Conservation (phyloP, 2,329 filamentous ascomycete species). For the Penicillium psychrosexuale region DNA sequence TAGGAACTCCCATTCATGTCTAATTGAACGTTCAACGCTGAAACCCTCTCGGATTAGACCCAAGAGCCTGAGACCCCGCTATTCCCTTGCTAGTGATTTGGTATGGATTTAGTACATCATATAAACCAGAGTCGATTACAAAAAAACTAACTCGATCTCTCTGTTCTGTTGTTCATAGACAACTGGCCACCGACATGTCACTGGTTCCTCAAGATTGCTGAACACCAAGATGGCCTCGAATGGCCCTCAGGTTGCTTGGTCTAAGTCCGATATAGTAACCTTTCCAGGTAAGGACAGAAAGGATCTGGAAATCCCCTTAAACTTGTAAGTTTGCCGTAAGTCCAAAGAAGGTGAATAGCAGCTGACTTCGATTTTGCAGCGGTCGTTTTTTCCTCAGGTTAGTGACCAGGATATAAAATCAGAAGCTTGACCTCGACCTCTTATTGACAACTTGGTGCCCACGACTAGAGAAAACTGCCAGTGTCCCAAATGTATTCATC, state of each 20-base stretch:
- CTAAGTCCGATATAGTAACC: neutral
- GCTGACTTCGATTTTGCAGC: slow-evolving; percentile 6
- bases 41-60: neutral
- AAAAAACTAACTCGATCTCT: neutral
- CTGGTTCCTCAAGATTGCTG: neutral
- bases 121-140: too few species aligned
- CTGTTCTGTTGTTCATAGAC: neutral
- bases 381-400: slow-evolving; percentile 22
- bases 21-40: neutral
- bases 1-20: neutral
- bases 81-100: neutral
- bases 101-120: neutral
- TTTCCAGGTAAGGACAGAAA: neutral
- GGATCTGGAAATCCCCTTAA: neutral
- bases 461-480: slow-evolving; percentile 66
- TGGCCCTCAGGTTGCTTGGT: neutral
- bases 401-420: neutral
- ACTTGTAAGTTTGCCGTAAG: neutral
- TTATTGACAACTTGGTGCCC: slow-evolving; percentile 3
- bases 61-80: neutral
- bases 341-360: neutral
- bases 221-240: neutral
- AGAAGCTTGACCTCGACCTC: neutral
- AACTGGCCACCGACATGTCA: neutral
- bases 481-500: slow-evolving; percentile 64